Percentiles rank a stretch among this genome's conserved stretches.
phyloP scores from a whole-genome alignment of 192 early-diverging fungal genomes.

The Coemansia sp. region DNA sequence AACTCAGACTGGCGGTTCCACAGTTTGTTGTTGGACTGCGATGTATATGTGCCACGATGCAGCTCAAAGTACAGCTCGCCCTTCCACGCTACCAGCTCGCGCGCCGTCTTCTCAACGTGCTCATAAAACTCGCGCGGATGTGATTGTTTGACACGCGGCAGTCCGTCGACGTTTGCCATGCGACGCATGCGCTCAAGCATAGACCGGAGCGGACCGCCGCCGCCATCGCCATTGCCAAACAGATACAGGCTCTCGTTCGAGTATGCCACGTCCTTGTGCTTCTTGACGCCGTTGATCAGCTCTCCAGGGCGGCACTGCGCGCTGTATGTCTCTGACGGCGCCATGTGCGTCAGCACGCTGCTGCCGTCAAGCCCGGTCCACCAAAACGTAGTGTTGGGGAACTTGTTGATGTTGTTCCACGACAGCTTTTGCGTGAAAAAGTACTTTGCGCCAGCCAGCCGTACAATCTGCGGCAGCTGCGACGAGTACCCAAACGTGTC shows the following conservation, averaged over 20 bases:
- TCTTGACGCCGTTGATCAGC: conserved; percentile 65
- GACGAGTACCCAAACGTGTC: conserved; percentile 93
- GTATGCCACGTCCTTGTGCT: conserved; percentile 86
- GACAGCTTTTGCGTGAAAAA: conserved; percentile 99
- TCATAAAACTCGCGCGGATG: conserved; percentile 84
- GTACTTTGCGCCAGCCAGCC: conserved; percentile 76
- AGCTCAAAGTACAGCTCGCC: conserved; percentile 99
- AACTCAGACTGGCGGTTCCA: conserved; percentile 84
- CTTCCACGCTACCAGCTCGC: conserved; percentile 81
- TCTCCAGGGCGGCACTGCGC: conserved; percentile 61
- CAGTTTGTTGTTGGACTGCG: conserved; percentile 82
- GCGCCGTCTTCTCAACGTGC: conserved; percentile 66
- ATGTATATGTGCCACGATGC: conserved; percentile 96
- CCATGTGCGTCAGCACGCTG: conserved; percentile 83
- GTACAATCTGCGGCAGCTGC: conserved; percentile 90
- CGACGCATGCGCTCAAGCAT: conserved; percentile 85
- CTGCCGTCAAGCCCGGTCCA: conserved; percentile 92
- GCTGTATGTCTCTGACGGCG: conserved; percentile 85
- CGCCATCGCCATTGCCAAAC: conserved; percentile 98
- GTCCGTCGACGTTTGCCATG: conserved; percentile 74
- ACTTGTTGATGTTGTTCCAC: conserved; percentile 99
- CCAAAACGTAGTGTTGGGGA: conserved; percentile 94
- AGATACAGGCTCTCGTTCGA: conserved; percentile 84
- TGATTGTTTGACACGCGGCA: conserved; percentile 71
- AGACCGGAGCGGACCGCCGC: conserved; percentile 77